Percentiles rank a stretch among this genome's conserved stretches.
phyloP scores from a whole-genome alignment of 2,329 filamentous ascomycete species.

The Claviceps pazoutovae region DNA sequence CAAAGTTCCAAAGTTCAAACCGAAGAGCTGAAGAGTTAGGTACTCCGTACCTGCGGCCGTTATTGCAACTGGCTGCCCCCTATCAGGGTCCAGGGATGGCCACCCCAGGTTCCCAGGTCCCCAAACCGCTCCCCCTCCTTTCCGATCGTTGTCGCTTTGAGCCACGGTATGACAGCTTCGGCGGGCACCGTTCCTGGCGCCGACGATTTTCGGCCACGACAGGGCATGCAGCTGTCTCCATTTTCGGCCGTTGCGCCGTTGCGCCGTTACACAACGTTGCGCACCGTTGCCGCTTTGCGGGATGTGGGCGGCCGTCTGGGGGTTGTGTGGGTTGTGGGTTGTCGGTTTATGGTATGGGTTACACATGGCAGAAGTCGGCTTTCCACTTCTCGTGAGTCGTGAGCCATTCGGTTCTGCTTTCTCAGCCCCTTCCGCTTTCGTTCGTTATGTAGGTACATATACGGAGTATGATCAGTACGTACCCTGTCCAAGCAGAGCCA shows the following conservation, averaged over 20 bases:
- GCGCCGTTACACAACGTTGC: neutral
- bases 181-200: neutral
- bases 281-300: neutral
- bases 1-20: too few relatives aligned
- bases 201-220: slow-evolving; percentile 2
- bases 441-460: too few relatives aligned
- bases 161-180: neutral
- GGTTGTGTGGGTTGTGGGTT: neutral
- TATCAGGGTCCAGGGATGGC: too few relatives aligned
- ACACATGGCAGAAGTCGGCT: neutral
- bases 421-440: too few relatives aligned
- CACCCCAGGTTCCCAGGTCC: too few relatives aligned
- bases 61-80: too few relatives aligned
- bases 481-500: too few relatives aligned
- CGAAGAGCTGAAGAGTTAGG: too few relatives aligned
- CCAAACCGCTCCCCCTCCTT: neutral
- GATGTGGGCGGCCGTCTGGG: too few relatives aligned
- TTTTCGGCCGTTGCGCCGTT: slow-evolving; percentile 1
- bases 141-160: neutral
- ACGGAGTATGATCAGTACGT: too few relatives aligned
- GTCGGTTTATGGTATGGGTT: neutral
- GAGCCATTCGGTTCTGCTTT: too few relatives aligned
- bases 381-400: neutral
- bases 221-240: neutral
- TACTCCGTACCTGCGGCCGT: too few relatives aligned